Conservation (phyloP, 805 yeast genomes). For the Saccharomyces eubayanus region DNA sequence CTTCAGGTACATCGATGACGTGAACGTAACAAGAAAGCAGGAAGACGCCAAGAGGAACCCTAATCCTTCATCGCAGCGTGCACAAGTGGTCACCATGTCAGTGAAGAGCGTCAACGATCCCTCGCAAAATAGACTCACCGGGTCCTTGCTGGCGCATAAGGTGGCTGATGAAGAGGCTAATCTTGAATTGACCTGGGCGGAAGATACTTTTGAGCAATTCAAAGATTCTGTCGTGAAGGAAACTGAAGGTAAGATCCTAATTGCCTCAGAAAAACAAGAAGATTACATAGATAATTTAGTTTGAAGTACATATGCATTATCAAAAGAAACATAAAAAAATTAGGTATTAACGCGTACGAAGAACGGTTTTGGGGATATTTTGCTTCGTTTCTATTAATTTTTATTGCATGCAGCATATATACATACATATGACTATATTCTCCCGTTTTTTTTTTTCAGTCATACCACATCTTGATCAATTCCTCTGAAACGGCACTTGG, state of each 20-base stretch:
- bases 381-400: neutral
- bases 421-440: neutral
- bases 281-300: constrained; percentile 23
- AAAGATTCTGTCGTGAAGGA: constrained; percentile 19
- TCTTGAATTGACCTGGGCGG: constrained; percentile 39
- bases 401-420: neutral
- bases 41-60: constrained; percentile 35
- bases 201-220: constrained; percentile 30
- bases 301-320: constrained; percentile 2
- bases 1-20: constrained; percentile 68
- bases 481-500: constrained; percentile 99
- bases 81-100: constrained; percentile 68
- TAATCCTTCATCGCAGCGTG: constrained; percentile 33
- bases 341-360: neutral
- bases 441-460: constrained; percentile 33
- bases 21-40: constrained; percentile 38
- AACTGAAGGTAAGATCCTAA: constrained; percentile 16
- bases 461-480: constrained; percentile 96
- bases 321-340: neutral
- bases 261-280: constrained; percentile 18
- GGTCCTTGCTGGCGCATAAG: constrained; percentile 60
- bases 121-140: constrained; percentile 53
- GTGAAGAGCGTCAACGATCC: constrained; percentile 55
- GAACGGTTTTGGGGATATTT: neutral
- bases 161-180: constrained; percentile 53